These are phyloP conservation scores for Tinospora cordifolia DNA, from an alignment of 164 flowering plant genomes.

Conservation along the genomic window DNA sequence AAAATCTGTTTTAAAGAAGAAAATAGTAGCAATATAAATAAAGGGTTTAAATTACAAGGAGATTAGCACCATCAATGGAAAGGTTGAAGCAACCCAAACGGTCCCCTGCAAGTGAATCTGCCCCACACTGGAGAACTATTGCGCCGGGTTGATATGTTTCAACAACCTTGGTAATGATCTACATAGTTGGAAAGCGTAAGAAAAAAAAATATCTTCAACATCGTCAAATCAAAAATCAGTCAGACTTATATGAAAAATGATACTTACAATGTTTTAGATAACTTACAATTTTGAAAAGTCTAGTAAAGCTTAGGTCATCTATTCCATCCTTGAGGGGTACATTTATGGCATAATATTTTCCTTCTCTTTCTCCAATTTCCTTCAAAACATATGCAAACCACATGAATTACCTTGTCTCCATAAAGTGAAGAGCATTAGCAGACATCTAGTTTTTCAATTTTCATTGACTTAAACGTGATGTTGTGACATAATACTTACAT, in stretches of 20 bases:
- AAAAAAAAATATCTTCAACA: slow-evolving; percentile 7
- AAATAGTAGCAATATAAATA: slow-evolving; percentile 1
- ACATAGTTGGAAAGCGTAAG: slow-evolving; percentile 17
- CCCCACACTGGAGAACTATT: slow-evolving; percentile 97
- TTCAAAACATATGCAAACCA: slow-evolving; percentile 30
- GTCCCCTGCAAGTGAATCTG: slow-evolving; percentile 97
- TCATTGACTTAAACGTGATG: background rate
- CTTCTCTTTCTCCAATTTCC: slow-evolving; percentile 97
- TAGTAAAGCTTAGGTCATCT: slow-evolving; percentile 81
- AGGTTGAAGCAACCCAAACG: slow-evolving; percentile 98
- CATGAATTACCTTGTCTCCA: slow-evolving; percentile 3
- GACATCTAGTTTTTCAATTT: background rate
- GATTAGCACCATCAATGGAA: slow-evolving; percentile 89
- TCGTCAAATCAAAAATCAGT: slow-evolving; percentile 10
- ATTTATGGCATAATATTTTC: slow-evolving; percentile 88
- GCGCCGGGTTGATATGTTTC: slow-evolving; percentile 86
- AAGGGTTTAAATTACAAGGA: slow-evolving; percentile 33
- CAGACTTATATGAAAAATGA: background rate
- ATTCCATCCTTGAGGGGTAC: slow-evolving; percentile 97
- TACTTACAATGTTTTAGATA: background rate
- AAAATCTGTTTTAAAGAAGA: too few species aligned
- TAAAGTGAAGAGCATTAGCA: background rate
- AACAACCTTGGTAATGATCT: slow-evolving; percentile 93
- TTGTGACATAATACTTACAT: background rate
- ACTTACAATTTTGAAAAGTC: slow-evolving; percentile 87